These are phyloP conservation scores for Gryganskiella cystojenkinii DNA, from an alignment of 192 early-diverging fungal species.

Conservation along the genomic window DNA sequence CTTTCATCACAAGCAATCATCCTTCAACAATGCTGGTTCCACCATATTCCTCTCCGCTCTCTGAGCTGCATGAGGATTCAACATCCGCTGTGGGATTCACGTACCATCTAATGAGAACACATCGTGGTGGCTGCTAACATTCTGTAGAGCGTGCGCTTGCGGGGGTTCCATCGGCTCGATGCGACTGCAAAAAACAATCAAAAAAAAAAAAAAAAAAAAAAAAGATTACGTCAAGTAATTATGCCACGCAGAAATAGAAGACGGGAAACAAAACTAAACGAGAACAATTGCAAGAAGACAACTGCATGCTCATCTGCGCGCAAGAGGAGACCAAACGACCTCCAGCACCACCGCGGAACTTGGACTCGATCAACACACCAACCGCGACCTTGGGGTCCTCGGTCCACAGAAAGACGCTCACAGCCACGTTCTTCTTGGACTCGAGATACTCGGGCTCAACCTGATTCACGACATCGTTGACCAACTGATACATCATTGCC, in stretches of 20 bases:
- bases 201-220: too few species aligned
- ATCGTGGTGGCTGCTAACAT: slow-evolving; percentile 44
- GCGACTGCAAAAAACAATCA: too few species aligned
- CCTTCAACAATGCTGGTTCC: too few species aligned
- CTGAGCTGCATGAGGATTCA: too few species aligned
- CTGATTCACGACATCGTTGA: slow-evolving; percentile 21
- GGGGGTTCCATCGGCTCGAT: slow-evolving; percentile 34
- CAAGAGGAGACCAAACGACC: slow-evolving; percentile 32
- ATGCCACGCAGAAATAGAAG: background rate
- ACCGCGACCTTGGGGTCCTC: slow-evolving; percentile 36
- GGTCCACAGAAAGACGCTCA: slow-evolving; percentile 23
- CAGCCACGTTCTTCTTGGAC: slow-evolving; percentile 17
- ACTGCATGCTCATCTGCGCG: slow-evolving; percentile 23
- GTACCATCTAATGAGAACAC: slow-evolving; percentile 27
- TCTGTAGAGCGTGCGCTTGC: slow-evolving; percentile 32
- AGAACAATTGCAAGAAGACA: background rate
- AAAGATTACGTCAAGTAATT: too few species aligned
- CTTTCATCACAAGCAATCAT: too few species aligned
- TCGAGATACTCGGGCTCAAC: slow-evolving; percentile 23
- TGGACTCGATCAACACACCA: slow-evolving; percentile 42
- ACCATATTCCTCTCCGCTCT: too few species aligned
- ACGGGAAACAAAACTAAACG: background rate
- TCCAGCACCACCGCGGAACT: slow-evolving; percentile 26
- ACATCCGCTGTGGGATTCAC: too few species aligned
- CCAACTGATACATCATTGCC: slow-evolving; percentile 25